Evolutionary conservation across 139 green algal species (phyloP).

Genomic region (Picocystis salinarum): DNA sequence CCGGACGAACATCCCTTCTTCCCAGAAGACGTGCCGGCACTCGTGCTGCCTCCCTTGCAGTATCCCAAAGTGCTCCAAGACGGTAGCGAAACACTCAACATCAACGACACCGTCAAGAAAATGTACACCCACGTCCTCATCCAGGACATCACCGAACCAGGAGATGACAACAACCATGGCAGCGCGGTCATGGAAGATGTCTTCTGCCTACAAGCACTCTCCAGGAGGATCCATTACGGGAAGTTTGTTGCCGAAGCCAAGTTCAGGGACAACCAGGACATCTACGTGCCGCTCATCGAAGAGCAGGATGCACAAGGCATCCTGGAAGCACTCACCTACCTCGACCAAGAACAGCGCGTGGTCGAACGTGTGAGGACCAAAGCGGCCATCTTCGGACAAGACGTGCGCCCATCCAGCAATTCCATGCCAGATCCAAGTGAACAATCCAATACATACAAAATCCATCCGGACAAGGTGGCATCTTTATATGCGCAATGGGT

Average conservation of each 20-base stretch:
- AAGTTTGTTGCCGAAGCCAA: slow-evolving; percentile 99
- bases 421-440: background rate
- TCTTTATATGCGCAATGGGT: slow-evolving; percentile 73
- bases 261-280: slow-evolving; percentile 55
- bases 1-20: slow-evolving; percentile 93
- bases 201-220: slow-evolving; percentile 69
- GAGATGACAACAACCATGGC: slow-evolving; percentile 93
- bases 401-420: slow-evolving; percentile 15
- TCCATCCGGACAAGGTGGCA: slow-evolving; percentile 53
- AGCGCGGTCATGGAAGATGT: slow-evolving; percentile 59
- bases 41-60: slow-evolving; percentile 39
- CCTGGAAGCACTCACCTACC: slow-evolving; percentile 77
- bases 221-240: slow-evolving; percentile 92
- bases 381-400: slow-evolving; percentile 73
- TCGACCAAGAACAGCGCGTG: slow-evolving; percentile 53
- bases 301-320: slow-evolving; percentile 52
- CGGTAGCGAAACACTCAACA: slow-evolving; percentile 52
- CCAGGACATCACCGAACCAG: slow-evolving; percentile 31
- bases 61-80: slow-evolving; percentile 31
- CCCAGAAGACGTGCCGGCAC: slow-evolving; percentile 31
- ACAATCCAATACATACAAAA: slow-evolving; percentile 1
- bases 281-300: slow-evolving; percentile 57
- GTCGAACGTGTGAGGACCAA: slow-evolving; percentile 73
- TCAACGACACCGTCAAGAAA: slow-evolving; percentile 65
- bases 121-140: slow-evolving; percentile 51